Evolutionary conservation across 306 rosid species (phyloP).

Genomic region (Hippophae rhamnoides): DNA sequence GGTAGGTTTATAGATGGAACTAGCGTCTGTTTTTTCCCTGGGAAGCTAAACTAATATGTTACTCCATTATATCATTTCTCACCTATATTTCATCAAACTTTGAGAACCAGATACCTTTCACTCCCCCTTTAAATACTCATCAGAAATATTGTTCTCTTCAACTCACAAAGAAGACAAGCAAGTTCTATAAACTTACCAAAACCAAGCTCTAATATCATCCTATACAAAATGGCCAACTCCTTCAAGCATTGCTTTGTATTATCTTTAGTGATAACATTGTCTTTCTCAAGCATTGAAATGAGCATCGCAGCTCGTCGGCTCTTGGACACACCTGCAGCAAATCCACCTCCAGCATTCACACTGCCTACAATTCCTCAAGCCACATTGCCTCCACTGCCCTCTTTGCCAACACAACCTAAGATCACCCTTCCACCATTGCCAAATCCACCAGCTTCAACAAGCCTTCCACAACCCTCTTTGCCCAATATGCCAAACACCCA

Average conservation of each 20-base stretch:
- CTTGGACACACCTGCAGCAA: slow-evolving; percentile 11
- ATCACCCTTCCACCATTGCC: slow-evolving; percentile 20
- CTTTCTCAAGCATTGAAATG: slow-evolving; percentile 17
- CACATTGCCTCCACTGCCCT: slow-evolving; percentile 14
- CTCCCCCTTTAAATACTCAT: slow-evolving; percentile 6
- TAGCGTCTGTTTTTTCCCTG: too few relatives aligned
- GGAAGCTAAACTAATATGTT: too few relatives aligned
- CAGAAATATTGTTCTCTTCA: background rate
- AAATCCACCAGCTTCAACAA: slow-evolving; percentile 4
- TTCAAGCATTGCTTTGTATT: slow-evolving; percentile 2
- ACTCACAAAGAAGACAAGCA: slow-evolving; percentile 4
- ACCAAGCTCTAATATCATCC: background rate
- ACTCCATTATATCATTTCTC: too few relatives aligned
- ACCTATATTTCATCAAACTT: slow-evolving; percentile 16
- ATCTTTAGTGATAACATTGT: slow-evolving; percentile 10
- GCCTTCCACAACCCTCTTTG: slow-evolving; percentile 16
- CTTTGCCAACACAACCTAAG: slow-evolving; percentile 12
- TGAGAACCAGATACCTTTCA: background rate
- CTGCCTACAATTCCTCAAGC: slow-evolving; percentile 18
- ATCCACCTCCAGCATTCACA: slow-evolving; percentile 17
- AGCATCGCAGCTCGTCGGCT: slow-evolving; percentile 22
- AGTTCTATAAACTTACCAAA: background rate
- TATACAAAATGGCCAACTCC: background rate
- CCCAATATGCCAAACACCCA: slow-evolving; percentile 16
- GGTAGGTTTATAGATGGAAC: too few relatives aligned